phyloP scores from a whole-genome alignment of 306 rosid species.

The Sicyos baderoa region DNA sequence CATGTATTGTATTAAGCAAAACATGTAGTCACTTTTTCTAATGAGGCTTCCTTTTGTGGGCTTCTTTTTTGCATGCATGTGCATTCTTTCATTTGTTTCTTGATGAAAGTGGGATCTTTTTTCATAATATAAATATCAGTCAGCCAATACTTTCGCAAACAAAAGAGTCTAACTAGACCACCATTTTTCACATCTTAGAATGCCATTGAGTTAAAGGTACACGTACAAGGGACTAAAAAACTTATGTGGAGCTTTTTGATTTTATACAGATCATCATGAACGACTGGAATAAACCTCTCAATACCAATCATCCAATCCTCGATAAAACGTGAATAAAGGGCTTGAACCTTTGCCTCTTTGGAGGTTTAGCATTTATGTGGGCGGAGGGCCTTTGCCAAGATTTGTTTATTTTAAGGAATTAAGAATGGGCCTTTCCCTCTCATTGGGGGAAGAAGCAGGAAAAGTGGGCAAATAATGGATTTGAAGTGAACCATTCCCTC shows the following conservation, averaged over 20 bases:
- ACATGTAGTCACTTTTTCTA: background rate
- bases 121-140: too few relatives aligned
- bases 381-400: background rate
- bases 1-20: background rate
- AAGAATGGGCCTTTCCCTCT: background rate
- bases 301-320: background rate
- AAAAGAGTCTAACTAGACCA: background rate
- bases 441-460: background rate
- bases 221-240: background rate
- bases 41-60: too few relatives aligned
- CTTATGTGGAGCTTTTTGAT: background rate
- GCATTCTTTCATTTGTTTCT: too few relatives aligned
- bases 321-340: slow-evolving; percentile 4
- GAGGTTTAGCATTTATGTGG: background rate
- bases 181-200: background rate
- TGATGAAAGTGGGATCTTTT: too few relatives aligned
- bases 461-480: background rate
- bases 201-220: background rate
- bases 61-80: too few relatives aligned
- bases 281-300: background rate
- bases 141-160: too few relatives aligned
- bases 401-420: background rate
- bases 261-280: background rate
- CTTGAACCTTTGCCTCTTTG: too few relatives aligned
- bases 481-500: background rate